These are phyloP conservation scores for Lipomyces sp. DNA, from an alignment of 805 yeast genomes.

Conservation along the genomic window DNA sequence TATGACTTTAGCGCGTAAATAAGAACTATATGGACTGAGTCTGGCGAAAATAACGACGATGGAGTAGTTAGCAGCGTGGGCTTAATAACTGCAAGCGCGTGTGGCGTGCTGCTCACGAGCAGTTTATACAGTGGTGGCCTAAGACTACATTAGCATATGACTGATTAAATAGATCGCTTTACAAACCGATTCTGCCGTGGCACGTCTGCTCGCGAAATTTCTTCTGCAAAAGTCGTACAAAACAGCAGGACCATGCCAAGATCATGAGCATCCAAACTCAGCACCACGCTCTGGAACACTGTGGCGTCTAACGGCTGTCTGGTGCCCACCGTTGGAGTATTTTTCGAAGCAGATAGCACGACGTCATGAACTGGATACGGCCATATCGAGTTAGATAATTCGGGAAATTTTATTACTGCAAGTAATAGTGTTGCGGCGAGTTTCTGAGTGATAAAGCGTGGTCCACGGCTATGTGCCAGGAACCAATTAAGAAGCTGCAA, in stretches of 20 bases:
- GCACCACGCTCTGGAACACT: neutral
- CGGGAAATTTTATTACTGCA: constrained; percentile 21
- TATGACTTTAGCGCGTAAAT: constrained; percentile 21
- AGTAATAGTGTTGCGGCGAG: constrained; percentile 26
- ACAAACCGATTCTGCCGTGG: constrained; percentile 23
- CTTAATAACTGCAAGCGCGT: constrained; percentile 13
- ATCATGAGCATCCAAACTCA: constrained; percentile 3
- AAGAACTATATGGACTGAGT: constrained; percentile 18
- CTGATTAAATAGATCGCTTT: neutral
- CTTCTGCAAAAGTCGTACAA: constrained; percentile 31
- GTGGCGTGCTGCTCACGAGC: constrained; percentile 11
- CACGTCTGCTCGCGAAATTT: constrained; percentile 29
- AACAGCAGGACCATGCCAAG: constrained; percentile 19
- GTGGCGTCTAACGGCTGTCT: neutral
- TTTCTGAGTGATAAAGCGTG: constrained; percentile 30
- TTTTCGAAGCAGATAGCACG: constrained; percentile 16
- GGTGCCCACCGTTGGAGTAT: constrained; percentile 1
- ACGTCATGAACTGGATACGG: constrained; percentile 30
- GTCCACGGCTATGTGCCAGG: constrained; percentile 22
- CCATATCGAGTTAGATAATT: constrained; percentile 16
- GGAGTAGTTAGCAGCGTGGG: constrained; percentile 12
- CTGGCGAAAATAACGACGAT: constrained; percentile 8
- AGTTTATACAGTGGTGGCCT: constrained; percentile 19
- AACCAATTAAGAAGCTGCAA: constrained; percentile 28
- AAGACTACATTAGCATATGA: neutral